A percentile compares a stretch with the other conserved stretches of the same genome.
These are phyloP conservation scores for Starmerella vaccinii DNA, from an alignment of 805 yeast species.

Conservation along the genomic window DNA sequence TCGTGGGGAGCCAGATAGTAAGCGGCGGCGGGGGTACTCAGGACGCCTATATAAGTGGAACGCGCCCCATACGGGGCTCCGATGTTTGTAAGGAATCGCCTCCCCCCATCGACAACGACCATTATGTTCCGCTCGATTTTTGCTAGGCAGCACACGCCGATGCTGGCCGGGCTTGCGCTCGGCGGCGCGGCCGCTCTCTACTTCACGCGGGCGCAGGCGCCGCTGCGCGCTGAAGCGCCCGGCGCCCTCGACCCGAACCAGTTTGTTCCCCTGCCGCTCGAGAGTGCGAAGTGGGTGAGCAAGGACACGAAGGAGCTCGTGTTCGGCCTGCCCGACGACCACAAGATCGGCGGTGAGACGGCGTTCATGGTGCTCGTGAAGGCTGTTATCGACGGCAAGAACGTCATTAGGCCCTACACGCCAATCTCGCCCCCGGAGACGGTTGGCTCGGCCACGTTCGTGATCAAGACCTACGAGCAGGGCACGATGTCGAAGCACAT, in stretches of 20 bases:
- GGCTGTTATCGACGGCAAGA: constrained; percentile 69
- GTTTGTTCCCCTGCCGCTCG: constrained; percentile 30
- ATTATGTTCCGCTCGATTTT: constrained; percentile 13
- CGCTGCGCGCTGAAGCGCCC: constrained; percentile 24
- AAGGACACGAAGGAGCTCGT: constrained; percentile 49
- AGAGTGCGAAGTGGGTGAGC: constrained; percentile 22
- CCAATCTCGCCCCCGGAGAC: constrained; percentile 64
- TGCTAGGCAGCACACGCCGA: constrained; percentile 13
- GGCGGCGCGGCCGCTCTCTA: constrained; percentile 38
- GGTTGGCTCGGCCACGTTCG: constrained; percentile 66
- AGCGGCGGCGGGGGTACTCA: not conserved
- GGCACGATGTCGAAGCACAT: constrained; percentile 79
- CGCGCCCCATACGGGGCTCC: not conserved
- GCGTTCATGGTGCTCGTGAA: constrained; percentile 79
- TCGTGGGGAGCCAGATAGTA: not conserved
- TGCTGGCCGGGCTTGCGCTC: constrained; percentile 33
- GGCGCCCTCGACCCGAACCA: constrained; percentile 26
- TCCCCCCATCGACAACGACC: not conserved
- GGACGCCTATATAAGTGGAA: not conserved
- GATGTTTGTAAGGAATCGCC: not conserved
- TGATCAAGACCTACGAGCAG: constrained; percentile 71
- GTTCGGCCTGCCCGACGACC: constrained; percentile 61
- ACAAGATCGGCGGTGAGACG: constrained; percentile 61
- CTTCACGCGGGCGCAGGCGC: constrained; percentile 30
- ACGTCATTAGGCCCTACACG: constrained; percentile 74